Base-by-base conservation (phyloP, 345 rosid species). In the Pelargonium nanum region DNA sequence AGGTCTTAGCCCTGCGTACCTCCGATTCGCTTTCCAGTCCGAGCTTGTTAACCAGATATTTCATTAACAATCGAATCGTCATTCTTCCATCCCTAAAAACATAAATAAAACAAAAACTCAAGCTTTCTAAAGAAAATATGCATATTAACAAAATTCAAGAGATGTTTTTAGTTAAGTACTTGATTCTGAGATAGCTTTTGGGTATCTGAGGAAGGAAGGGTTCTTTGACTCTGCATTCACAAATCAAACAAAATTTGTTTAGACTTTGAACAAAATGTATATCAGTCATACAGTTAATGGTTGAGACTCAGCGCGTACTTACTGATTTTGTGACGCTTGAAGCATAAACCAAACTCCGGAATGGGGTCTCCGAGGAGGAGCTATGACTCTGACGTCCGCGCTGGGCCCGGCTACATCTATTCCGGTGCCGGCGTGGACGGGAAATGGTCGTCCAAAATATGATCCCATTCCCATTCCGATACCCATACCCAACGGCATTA, bases 121-220 rank as follows among this genome's bases (percentile, higher is more conserved):
- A 51, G 51, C 22, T 12, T 22, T 48, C 19, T 24, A 17, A 25
- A 54, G 22, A 57, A 16, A 19, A 48, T 28, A 23, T 34, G n/a
- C n/a, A n/a, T n/a, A n/a, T n/a, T 12, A 21, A 24, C 17, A 3
- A 4, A 4, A 53, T 59, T 51, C 30, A 24, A 20, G 25, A 22
- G 21, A 53, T 53, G 21, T 17, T 2, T 26, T 40, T 22, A 19
- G 30, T 5, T 16, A n/a, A 45, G 76, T 80, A 94, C 99, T 90
- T 94, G 95, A 94, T 94, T 81, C 99, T 84, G 61, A 94, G 82
- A 83, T 81, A 90, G 90, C 95, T 83, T 84, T 88, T 90, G 0
- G 86, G 83, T 81, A 94, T 85, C 65, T 90, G 99, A 56, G 96
- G 99, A 82, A 94, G 74, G 71, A 81, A 82, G 25, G 97, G 96